Evolutionary conservation across 495 filamentous ascomycete species (phyloP).

Genomic region (Tirmania nivea): DNA sequence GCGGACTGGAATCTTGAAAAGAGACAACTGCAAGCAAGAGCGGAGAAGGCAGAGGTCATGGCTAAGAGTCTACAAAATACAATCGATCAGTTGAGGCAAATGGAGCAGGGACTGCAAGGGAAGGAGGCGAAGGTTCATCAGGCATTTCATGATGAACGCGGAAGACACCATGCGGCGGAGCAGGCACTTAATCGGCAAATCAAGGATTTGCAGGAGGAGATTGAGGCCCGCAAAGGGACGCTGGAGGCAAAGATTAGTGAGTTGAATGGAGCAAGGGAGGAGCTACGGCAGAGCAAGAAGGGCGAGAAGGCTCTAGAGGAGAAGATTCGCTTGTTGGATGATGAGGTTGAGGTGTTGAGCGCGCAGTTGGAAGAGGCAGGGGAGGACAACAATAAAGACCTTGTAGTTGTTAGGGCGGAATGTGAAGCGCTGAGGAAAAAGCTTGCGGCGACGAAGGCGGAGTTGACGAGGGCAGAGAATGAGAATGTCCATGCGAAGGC

Average conservation of each 20-base stretch:
- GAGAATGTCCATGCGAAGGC: conserved; percentile 28
- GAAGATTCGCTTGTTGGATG: conserved; percentile 52
- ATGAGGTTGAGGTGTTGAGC: conserved; percentile 60
- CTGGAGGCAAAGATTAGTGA: conserved; percentile 36
- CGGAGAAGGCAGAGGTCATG: conserved; percentile 44
- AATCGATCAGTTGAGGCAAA: conserved; percentile 46
- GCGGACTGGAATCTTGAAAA: conserved; percentile 50
- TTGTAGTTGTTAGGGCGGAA: conserved; percentile 27
- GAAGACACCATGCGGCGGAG: conserved; percentile 35
- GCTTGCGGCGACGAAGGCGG: conserved; percentile 25
- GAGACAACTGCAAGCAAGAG: conserved; percentile 40
- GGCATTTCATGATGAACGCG: conserved; percentile 36
- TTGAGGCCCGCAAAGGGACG: conserved; percentile 30
- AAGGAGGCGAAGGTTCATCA: conserved; percentile 32
- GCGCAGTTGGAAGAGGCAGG: conserved; percentile 52
- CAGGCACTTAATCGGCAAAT: conserved; percentile 33
- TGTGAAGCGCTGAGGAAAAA: conserved; percentile 30
- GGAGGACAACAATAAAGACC: conserved; percentile 37
- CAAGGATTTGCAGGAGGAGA: conserved; percentile 34
- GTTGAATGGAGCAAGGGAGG: conserved; percentile 39
- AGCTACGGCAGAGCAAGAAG: conserved; percentile 42
- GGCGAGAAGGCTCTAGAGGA: conserved; percentile 41
- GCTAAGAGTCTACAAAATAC: conserved; percentile 47
- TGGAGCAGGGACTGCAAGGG: conserved; percentile 32
- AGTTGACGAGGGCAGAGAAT: conserved; percentile 23